phyloP scores from a whole-genome alignment of 108 stramenopile genomes.

The Discostella pseudostelligera region DNA sequence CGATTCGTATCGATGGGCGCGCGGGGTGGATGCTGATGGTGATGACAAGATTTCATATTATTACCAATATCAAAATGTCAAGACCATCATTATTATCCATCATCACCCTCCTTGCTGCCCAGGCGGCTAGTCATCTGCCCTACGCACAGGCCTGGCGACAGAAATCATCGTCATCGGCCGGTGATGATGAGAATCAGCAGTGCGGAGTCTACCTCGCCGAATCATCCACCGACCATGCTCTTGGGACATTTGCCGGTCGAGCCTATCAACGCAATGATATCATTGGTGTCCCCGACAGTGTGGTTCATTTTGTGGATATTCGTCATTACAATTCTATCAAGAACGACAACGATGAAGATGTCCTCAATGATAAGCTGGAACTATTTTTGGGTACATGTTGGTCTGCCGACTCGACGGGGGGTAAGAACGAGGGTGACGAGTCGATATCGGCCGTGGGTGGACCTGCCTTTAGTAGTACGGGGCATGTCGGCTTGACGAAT shows the following conservation, averaged over 20 bases:
- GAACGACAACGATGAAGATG: conserved; percentile 8
- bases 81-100: too few species aligned
- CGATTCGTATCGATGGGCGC: too few species aligned
- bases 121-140: too few species aligned
- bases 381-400: conserved; percentile 34
- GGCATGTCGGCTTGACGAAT: conserved; percentile 48
- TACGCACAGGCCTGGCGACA: too few species aligned
- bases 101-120: too few species aligned
- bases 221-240: conserved; percentile 40
- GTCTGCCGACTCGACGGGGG: conserved; percentile 43
- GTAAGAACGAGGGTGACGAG: conserved; percentile 35
- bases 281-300: conserved; percentile 37
- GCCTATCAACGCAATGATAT: conserved; percentile 31
- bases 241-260: conserved; percentile 40
- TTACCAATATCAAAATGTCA: too few species aligned
- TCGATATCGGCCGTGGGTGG: conserved; percentile 47
- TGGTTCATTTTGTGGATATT: conserved; percentile 42
- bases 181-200: conserved; percentile 16
- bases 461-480: conserved; percentile 40
- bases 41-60: too few species aligned
- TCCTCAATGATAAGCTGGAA: conserved; percentile 9
- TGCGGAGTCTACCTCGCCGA: conserved; percentile 48
- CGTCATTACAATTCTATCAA: conserved; percentile 17
- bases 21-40: too few species aligned
- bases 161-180: conserved; percentile 10